phyloP scores from a whole-genome alignment of 2,329 filamentous ascomycete genomes.

The Diaporthe humulicola region DNA sequence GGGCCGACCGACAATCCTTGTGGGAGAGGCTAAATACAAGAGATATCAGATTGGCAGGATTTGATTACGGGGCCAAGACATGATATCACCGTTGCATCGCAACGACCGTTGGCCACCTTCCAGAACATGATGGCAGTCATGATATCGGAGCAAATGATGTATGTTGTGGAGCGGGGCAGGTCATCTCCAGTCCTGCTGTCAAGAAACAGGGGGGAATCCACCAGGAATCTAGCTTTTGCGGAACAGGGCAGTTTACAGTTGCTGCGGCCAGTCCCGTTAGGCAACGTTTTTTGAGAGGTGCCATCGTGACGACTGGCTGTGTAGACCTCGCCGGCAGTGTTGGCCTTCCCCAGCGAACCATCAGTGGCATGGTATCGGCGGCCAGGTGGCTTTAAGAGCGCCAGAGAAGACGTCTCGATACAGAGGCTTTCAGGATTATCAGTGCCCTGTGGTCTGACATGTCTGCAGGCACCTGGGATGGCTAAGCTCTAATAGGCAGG shows the following conservation, averaged over 20 bases:
- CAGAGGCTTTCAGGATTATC: neutral
- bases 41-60: slow-evolving; percentile 9
- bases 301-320: neutral
- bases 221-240: neutral
- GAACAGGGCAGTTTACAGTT: neutral
- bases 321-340: neutral
- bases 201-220: neutral
- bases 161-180: neutral
- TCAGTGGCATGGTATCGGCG: neutral
- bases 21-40: neutral
- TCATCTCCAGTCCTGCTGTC: slow-evolving; percentile 2
- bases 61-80: neutral
- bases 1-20: neutral
- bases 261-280: neutral
- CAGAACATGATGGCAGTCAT: neutral
- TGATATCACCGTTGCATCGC: slow-evolving; percentile 3
- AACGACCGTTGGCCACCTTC: neutral
- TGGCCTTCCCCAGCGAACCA: neutral
- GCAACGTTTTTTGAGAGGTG: neutral
- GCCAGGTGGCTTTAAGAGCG: neutral
- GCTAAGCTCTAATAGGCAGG: slow-evolving; percentile 18
- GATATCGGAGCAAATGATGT: neutral
- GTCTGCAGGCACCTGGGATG: slow-evolving; percentile 2
- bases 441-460: neutral
- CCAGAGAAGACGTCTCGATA: neutral